These are phyloP conservation scores for Alnus rubra DNA, from an alignment of 306 rosid genomes.

Conservation along the genomic window DNA sequence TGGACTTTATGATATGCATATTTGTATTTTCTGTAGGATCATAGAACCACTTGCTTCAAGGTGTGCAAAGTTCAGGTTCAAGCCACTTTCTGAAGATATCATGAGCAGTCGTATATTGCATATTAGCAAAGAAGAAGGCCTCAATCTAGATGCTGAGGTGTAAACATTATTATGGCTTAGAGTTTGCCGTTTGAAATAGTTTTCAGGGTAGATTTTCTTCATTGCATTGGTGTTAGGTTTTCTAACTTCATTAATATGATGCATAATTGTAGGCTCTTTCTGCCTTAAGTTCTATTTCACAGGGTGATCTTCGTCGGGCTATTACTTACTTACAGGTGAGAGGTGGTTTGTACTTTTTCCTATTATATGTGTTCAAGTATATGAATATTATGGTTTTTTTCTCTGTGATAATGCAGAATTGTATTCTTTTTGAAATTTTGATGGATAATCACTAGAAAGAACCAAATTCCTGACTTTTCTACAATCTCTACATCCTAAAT, in stretches of 20 bases:
- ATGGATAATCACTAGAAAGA: background rate
- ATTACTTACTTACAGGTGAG: conserved; percentile 90
- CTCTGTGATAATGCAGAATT: background rate
- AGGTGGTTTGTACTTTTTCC: conserved; percentile 4
- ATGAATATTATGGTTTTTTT: background rate
- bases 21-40: conserved; percentile 57
- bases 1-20: conserved; percentile 16
- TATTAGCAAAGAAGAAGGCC: conserved; percentile 84
- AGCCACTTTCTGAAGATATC: conserved; percentile 87
- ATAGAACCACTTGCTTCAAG: conserved; percentile 98
- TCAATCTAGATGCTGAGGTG: conserved; percentile 81
- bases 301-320: conserved; percentile 97
- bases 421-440: conserved; percentile 2
- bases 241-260: conserved; percentile 21
- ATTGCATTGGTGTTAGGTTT: conserved; percentile 11
- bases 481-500: background rate
- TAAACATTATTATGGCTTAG: conserved; percentile 6
- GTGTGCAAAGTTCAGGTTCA: conserved; percentile 97
- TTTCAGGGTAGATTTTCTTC: conserved; percentile 13
- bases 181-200: background rate
- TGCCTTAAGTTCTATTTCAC: conserved; percentile 80
- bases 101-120: conserved; percentile 69
- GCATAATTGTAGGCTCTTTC: conserved; percentile 61
- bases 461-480: too few relatives aligned
- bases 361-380: background rate